Evolutionary conservation across 2,329 filamentous ascomycete species (phyloP), one percentile per base, ranked within the genome.

Genomic region (Colletotrichum tropicale): DNA sequence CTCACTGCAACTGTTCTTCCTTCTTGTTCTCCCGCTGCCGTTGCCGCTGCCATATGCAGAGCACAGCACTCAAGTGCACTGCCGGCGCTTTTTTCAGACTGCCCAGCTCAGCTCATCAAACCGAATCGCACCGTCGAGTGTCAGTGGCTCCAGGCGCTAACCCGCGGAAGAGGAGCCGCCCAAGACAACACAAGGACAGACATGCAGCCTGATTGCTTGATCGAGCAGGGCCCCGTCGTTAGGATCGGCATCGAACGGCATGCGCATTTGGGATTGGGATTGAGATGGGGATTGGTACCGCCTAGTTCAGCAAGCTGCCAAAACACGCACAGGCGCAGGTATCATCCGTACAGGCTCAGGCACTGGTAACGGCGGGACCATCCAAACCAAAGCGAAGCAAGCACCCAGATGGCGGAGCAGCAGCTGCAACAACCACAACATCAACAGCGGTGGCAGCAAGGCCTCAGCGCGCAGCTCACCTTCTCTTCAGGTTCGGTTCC

Each of bases 131-230:
- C 64, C 32, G 56, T 65, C 38, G 55, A 60, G 55, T 32, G 62
- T 72, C 62, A 67, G 52, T 73, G 56, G 64, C 69, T 52, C 43
- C n/a, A 71, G 43, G 64, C 64, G 48, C 73, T 75, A 75, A 69
- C 56, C 71, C 73, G 69, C 69, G 64, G 73, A 75, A 75, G 73
- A 61, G 36, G 61, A 75, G 64, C 73, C 73, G 73, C 55, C 69
- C 70, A 73, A 75, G 73, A 75, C 73, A 61, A 21, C 58, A 73
- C 36, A 65, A 71, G 65, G 56, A 68, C 69, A 75, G 24, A 62
- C 69, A 75, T 75, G 73, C 65, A 76, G 71, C 58, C 66, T 70
- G 70, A 65, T 76, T 70, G 74, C 74, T 76, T 76, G 65, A 65
- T 70, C 74, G 60, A 70, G 71, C 65, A 75, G 65, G 48, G 43